A percentile compares a stretch with the other conserved stretches of the same genome.
phyloP scores from a whole-genome alignment of 2,329 filamentous ascomycete species.

The Dothideomycetidae sp. region DNA sequence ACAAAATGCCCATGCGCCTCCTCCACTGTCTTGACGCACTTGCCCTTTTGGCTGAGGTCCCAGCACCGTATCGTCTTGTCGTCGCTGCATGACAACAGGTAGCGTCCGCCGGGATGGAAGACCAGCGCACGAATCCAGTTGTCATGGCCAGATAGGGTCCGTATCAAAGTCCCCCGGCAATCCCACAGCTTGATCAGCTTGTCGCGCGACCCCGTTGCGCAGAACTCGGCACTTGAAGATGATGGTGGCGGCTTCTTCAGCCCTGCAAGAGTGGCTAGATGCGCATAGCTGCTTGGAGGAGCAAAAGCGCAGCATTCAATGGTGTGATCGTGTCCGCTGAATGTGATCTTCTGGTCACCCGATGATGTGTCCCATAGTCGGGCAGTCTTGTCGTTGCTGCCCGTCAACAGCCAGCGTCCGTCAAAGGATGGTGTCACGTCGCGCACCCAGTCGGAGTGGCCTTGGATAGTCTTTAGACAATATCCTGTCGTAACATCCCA shows the following conservation, averaged over 20 bases:
- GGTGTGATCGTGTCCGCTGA: constrained; percentile 75
- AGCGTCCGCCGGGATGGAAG: constrained; percentile 87
- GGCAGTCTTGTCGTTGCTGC: constrained; percentile 67
- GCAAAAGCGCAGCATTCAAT: constrained; percentile 80
- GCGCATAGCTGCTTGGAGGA: constrained; percentile 60
- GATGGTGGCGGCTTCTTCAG: constrained; percentile 67
- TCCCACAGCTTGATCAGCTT: constrained; percentile 89
- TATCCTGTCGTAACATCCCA: constrained; percentile 93
- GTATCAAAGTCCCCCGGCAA: constrained; percentile 66
- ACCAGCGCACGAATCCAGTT: constrained; percentile 82
- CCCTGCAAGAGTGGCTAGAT: constrained; percentile 64
- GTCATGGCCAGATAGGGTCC: constrained; percentile 74
- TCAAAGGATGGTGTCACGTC: constrained; percentile 72
- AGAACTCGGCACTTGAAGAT: constrained; percentile 66
- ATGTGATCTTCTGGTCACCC: constrained; percentile 60
- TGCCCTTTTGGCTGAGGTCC: constrained; percentile 82
- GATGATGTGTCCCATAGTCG: constrained; percentile 73
- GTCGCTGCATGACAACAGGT: constrained; percentile 70
- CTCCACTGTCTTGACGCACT: constrained; percentile 68
- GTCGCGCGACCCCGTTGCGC: constrained; percentile 79
- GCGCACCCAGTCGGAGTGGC: constrained; percentile 83
- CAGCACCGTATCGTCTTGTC: constrained; percentile 89
- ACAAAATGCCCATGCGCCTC: constrained; percentile 76
- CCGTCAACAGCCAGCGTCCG: constrained; percentile 68
- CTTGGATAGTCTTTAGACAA: constrained; percentile 76